Base-by-base conservation (phyloP, 176 grass and related monocot genomes). In the Carex parvula region DNA sequence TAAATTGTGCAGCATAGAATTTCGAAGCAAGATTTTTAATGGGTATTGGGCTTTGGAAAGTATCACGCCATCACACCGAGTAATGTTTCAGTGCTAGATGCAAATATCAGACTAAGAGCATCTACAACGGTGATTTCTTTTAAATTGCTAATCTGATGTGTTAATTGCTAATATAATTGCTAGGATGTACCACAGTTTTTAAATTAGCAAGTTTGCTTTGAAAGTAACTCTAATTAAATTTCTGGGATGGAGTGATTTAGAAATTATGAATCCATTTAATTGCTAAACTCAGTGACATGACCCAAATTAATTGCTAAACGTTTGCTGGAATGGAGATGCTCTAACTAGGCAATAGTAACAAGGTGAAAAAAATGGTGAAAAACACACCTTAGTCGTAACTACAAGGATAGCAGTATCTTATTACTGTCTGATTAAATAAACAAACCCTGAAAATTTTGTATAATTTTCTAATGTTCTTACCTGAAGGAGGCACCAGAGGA, bases 401-500 rank as follows among this genome's bases (percentile, higher is more conserved):
- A 74, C 18, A 74, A 74, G 11, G 16, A 26, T 54, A n/a, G 7
- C 26, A 18, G 53, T 80, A 66, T 3, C 84, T 64, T 6, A 61
- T 17, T 1, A 46, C 21, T 41, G 35, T 8, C 46, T 16, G 60
- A 82, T 20, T 60, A 21, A 78, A 59, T 65, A 58, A 29, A 39
- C 2, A 22, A 86, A 33, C 10, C 26, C 57, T 54, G n/a, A 86
- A 60, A 50, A 66, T 21, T 69, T 41, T 4, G n/a, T 70, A 30
- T 39, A 46, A 30, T 8, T 64, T 50, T 21, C 13, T 0, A 37
- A 73, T 64, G 6, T 39, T 78, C 2, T 48, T 6, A 99, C 97
- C 97, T 96, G 93, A 12, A 99, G 77, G 60, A 95, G 83, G 88
- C 93, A 95, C 93, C 93, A 99, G 56, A 99, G 75, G 72, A 99